A percentile compares a stretch with the other conserved stretches of the same genome.
Conservation (phyloP, 2,329 filamentous ascomycete species). For the Colletotrichum musae region DNA sequence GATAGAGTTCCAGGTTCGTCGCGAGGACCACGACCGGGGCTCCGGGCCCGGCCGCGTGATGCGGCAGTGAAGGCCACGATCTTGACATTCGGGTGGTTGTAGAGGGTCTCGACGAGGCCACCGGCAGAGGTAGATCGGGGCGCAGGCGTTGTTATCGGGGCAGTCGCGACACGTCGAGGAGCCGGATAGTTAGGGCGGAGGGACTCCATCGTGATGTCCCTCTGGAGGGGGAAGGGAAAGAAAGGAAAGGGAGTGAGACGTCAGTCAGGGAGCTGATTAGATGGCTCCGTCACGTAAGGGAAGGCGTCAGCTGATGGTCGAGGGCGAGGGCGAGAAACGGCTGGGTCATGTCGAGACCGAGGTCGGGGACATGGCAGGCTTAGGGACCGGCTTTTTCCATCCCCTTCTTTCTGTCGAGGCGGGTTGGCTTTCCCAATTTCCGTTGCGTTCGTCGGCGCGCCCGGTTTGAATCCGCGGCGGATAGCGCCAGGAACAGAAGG, state of each 20-base stretch:
- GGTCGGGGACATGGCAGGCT: conserved; percentile 29
- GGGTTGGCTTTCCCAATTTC: conserved; percentile 16
- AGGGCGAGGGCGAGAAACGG: conserved; percentile 3
- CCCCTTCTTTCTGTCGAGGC: conserved; percentile 3
- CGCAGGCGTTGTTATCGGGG: conserved; percentile 49
- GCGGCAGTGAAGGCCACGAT: conserved; percentile 71
- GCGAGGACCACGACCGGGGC: conserved; percentile 51
- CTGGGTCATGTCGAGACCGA: conserved; percentile 37
- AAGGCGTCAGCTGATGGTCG: conserved; percentile 17
- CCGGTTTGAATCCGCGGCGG: conserved; percentile 1
- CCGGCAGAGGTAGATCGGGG: conserved; percentile 45
- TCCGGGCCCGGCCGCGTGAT: conserved; percentile 48
- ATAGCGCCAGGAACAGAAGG: conserved; percentile 11
- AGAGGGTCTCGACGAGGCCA: conserved; percentile 77
- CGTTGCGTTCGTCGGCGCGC: conserved; percentile 31
- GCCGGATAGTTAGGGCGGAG: conserved; percentile 45
- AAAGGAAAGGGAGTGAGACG: not conserved
- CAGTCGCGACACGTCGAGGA: conserved; percentile 56
- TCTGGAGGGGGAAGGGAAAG: conserved; percentile 9
- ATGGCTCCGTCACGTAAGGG: conserved; percentile 27
- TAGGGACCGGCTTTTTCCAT: not conserved
- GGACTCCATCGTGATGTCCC: conserved; percentile 38
- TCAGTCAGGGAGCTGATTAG: conserved; percentile 1
- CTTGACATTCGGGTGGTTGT: conserved; percentile 79
- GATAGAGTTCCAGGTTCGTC: conserved; percentile 75